Conservation (phyloP, 257 asterid genomes). For the Solanum ossicruentum region DNA sequence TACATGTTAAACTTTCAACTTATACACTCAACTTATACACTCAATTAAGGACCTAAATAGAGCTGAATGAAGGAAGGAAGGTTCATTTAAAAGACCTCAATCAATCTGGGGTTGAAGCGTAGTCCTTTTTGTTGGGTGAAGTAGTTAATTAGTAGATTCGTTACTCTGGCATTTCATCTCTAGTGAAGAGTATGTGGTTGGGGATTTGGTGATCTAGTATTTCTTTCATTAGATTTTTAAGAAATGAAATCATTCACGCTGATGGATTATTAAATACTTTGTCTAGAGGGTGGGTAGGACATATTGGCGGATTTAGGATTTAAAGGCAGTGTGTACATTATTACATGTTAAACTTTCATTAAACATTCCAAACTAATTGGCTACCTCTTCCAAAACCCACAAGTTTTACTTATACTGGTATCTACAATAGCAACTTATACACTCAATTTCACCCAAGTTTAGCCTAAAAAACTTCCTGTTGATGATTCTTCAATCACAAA, state of each 20-base stretch:
- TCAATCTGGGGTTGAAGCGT: background rate
- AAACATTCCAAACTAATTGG: too few relatives aligned
- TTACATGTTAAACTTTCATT: background rate
- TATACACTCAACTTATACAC: too few relatives aligned
- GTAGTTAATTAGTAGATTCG: background rate
- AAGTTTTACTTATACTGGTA: background rate
- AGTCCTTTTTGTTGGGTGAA: background rate
- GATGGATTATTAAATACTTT: background rate
- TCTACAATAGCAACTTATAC: background rate
- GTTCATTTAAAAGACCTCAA: background rate
- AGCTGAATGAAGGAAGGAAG: background rate
- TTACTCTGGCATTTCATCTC: background rate
- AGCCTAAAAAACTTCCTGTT: background rate
- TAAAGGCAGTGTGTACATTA: background rate
- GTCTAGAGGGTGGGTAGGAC: background rate
- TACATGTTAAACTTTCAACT: background rate
- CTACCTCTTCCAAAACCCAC: background rate
- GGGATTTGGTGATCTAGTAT: background rate
- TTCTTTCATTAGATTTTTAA: background rate
- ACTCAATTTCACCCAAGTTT: background rate
- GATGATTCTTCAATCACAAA: background rate
- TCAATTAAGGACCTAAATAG: background rate
- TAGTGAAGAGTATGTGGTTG: background rate
- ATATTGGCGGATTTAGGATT: background rate
- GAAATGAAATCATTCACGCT: background rate